Evolutionary conservation across 306 rosid species (phyloP), one percentile per base, ranked within the genome.

Genomic region (Alnus glutinosa): DNA sequence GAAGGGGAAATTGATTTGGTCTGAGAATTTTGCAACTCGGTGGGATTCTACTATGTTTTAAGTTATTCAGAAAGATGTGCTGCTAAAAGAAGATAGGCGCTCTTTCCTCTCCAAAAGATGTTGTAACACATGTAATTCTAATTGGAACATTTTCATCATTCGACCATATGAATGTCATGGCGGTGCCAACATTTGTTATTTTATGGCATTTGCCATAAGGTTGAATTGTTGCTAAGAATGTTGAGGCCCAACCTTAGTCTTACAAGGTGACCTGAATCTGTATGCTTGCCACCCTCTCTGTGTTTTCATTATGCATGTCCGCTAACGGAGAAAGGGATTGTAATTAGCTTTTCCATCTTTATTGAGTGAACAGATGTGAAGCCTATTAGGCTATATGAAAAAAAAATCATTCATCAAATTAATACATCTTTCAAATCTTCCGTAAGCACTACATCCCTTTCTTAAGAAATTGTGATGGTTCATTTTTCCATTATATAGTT

Each of bases 1-100:
- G 92, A 86, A 55, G 97, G 97, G 28, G 88, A 85, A 85, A 89
- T 94, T 76, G 94, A 92, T 68, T 85, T 89, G 39, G 77, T 39
- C 51, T 85, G 74, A 81, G 58, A 15, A 49, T 72, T 67, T 8
- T 4, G 57, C 28, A 4, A 12, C 42, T 50, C 5, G 9, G 46
- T 50, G 10, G 9, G 46, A 34, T 34, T 34, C 37, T 34, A 1
- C 37, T 34, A 1, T 34, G 37, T 34, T 34, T 4, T 42, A 5
- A 5, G 46, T 5, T 42, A 5, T 59, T 28, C 64, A 58, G 14
- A 58, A 58, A 2, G 12, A 28, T 28, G 28, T 12, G 44, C 6
- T 32, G 47, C 23, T 6, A 36, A 64, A 18, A 15, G 50, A 37
- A 3, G 71, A 16, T 39, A 67, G 11, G 50, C 28, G 64, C 13